phyloP scores from a whole-genome alignment of 306 rosid genomes.

The Delonix regia region DNA sequence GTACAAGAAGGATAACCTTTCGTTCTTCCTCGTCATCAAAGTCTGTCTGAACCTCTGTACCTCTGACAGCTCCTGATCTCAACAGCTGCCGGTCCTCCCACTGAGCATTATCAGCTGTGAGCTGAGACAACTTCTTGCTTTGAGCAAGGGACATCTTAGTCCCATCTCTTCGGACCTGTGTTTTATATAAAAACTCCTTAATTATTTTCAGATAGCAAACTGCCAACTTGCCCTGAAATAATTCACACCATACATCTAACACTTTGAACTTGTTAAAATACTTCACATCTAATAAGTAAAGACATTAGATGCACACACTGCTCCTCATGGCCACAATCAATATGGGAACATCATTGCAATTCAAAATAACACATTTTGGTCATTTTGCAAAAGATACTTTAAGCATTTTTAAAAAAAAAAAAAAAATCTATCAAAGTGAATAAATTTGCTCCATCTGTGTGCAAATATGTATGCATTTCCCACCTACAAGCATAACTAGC shows the following conservation, averaged over 20 bases:
- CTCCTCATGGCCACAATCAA: constrained; percentile 9
- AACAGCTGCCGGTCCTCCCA: constrained; percentile 97
- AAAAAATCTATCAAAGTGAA: not conserved
- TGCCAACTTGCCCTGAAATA: constrained; percentile 22
- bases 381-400: not conserved
- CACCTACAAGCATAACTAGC: not conserved
- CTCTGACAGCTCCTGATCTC: constrained; percentile 98
- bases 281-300: constrained; percentile 22
- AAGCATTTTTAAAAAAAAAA: not conserved
- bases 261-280: constrained; percentile 4
- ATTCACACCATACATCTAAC: constrained; percentile 1
- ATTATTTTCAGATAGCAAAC: constrained; percentile 19
- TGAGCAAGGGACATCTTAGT: constrained; percentile 97
- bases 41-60: constrained; percentile 97
- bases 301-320: not conserved
- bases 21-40: constrained; percentile 98
- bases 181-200: constrained; percentile 25
- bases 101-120: constrained; percentile 95
- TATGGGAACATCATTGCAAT: not conserved
- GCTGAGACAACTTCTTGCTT: constrained; percentile 91
- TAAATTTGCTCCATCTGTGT: not conserved
- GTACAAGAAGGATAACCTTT: constrained; percentile 96
- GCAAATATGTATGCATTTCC: not conserved
- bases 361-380: not conserved
- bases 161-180: constrained; percentile 89